A percentile compares a stretch with the other conserved stretches of the same genome.
These are phyloP conservation scores for Corylus avellana DNA, from an alignment of 306 rosid species.

Conservation along the genomic window DNA sequence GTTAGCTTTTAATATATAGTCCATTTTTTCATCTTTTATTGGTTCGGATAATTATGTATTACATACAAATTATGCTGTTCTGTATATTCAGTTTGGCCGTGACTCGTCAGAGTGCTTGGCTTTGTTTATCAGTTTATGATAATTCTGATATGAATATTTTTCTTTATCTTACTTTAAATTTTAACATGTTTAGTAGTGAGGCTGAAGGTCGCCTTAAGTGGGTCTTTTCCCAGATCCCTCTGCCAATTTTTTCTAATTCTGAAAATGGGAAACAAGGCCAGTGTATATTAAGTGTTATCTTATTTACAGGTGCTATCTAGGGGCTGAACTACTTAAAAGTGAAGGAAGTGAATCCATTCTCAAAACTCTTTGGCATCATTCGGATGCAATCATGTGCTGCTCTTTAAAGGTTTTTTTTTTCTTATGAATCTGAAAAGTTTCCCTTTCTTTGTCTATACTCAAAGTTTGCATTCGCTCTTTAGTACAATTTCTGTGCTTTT, in stretches of 20 bases:
- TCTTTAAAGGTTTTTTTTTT: slow-evolving; percentile 66
- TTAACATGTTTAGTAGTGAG: neutral
- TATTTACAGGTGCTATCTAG: slow-evolving; percentile 77
- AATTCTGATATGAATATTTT: neutral
- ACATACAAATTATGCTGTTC: neutral
- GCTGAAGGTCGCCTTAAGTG: neutral
- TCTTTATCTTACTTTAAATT: neutral
- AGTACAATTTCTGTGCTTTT: neutral
- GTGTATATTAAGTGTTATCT: neutral
- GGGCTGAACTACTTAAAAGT: slow-evolving; percentile 77
- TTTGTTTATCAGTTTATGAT: neutral
- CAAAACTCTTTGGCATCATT: slow-evolving; percentile 92
- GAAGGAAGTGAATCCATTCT: slow-evolving; percentile 83
- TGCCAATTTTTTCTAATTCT: neutral
- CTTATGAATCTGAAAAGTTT: neutral
- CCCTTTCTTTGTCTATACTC: neutral
- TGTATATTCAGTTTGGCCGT: neutral
- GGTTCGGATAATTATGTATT: neutral
- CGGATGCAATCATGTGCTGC: slow-evolving; percentile 90
- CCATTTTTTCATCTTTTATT: neutral
- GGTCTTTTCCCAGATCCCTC: neutral
- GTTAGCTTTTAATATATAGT: neutral
- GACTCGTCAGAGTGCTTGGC: neutral
- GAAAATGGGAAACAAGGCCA: neutral
- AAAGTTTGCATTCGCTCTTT: neutral